Conservation (phyloP, 176 grass and related monocot genomes). For the Aegilops sharonensis region DNA sequence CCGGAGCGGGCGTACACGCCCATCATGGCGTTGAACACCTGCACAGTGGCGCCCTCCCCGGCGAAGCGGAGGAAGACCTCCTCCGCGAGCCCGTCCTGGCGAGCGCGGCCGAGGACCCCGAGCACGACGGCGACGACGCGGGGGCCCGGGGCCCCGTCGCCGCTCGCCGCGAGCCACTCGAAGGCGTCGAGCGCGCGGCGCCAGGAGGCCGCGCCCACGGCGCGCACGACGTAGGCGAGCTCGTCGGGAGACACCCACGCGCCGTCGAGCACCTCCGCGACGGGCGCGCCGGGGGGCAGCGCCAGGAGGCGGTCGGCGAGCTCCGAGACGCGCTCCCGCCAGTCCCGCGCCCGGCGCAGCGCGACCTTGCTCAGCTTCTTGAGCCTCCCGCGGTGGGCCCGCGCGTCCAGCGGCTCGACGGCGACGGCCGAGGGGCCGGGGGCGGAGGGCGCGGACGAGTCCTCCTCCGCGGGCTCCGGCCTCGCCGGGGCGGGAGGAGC, state of each 20-base stretch:
- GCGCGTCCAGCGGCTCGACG: constrained; percentile 71
- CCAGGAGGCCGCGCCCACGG: constrained; percentile 66
- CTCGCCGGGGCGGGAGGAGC: neutral
- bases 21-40: constrained; percentile 98
- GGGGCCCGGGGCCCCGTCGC: constrained; percentile 46
- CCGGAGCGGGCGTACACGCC: constrained; percentile 78
- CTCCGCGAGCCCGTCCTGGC: constrained; percentile 66
- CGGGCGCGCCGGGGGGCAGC: constrained; percentile 47
- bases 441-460: neutral
- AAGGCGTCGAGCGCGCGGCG: constrained; percentile 75
- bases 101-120: constrained; percentile 78
- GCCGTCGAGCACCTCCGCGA: constrained; percentile 63
- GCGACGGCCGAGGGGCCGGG: neutral
- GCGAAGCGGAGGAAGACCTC: constrained; percentile 64
- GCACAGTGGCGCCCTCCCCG: constrained; percentile 58
- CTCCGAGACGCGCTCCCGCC: constrained; percentile 59
- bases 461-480: neutral
- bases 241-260: constrained; percentile 56
- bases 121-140: constrained; percentile 69
- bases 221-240: constrained; percentile 65
- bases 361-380: constrained; percentile 88
- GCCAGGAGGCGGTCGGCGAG: constrained; percentile 55
- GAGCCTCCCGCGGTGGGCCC: constrained; percentile 54
- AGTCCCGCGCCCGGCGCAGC: constrained; percentile 73
- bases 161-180: constrained; percentile 72